Conservation (phyloP, 78 protist species). For the Monosiga brevicollis region DNA sequence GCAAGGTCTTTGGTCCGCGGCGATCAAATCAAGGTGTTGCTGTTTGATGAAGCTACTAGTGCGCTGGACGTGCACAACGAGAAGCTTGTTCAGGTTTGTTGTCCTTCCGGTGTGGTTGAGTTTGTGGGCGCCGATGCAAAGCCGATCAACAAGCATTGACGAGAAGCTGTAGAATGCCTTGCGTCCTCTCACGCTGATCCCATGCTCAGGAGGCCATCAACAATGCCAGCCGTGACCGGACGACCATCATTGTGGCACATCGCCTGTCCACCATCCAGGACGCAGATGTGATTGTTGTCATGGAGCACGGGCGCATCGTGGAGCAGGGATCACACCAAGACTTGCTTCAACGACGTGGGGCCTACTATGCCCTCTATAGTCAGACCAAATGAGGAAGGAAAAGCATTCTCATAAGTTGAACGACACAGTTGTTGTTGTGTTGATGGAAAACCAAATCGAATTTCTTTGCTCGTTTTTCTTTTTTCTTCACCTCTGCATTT, state of each 20-base stretch:
- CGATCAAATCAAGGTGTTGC: conserved; percentile 77
- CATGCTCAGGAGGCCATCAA: conserved; percentile 79
- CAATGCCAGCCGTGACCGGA: conserved; percentile 25
- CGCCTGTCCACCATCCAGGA: conserved; percentile 66
- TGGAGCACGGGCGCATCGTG: conserved; percentile 48
- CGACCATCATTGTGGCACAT: conserved; percentile 63
- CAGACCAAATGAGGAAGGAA: no score
- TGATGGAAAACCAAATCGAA: no score
- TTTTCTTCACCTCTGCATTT: no score
- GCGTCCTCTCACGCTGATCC: no score
- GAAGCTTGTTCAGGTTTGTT: conserved; percentile 60
- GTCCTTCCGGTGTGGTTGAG: no score
- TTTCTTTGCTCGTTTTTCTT: no score
- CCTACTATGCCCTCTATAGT: no score
- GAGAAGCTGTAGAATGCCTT: no score
- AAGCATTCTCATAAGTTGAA: no score
- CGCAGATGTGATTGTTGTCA: conserved; percentile 55
- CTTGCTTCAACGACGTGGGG: conserved; percentile 24
- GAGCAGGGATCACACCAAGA: conserved; percentile 66
- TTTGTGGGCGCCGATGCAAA: no score
- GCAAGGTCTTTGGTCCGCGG: conserved; percentile 85
- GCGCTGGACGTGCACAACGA: conserved; percentile 80
- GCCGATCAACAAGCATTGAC: no score
- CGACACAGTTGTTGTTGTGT: no score
- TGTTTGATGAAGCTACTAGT: conserved; percentile 90